phyloP scores from a whole-genome alignment of 257 asterid genomes.

The Coffea canephora region DNA sequence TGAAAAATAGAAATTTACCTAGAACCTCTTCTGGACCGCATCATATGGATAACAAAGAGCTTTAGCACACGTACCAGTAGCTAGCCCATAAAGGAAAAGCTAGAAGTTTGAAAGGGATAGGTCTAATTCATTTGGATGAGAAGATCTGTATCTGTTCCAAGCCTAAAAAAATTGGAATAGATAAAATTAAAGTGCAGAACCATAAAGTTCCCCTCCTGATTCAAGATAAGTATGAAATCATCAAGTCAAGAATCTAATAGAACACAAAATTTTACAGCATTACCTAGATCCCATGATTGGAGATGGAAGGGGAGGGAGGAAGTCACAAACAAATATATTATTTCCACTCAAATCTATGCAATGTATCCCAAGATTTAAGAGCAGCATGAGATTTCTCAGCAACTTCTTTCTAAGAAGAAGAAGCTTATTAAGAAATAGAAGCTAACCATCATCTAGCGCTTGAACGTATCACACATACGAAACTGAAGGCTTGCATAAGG shows the following conservation, averaged over 20 bases:
- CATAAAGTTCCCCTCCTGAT: neutral
- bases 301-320: neutral
- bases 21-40: slow-evolving; percentile 94
- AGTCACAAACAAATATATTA: neutral
- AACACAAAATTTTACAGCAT: neutral
- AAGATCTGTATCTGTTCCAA: slow-evolving; percentile 54
- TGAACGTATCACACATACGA: slow-evolving; percentile 90
- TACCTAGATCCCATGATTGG: neutral
- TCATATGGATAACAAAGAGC: slow-evolving; percentile 94
- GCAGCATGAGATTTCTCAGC: neutral
- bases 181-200: neutral
- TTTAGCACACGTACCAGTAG: slow-evolving; percentile 85
- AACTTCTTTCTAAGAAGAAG: neutral
- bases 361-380: neutral
- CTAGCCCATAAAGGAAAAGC: slow-evolving; percentile 79
- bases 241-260: neutral
- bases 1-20: slow-evolving; percentile 40
- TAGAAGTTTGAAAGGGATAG: slow-evolving; percentile 68
- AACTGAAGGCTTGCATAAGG: slow-evolving; percentile 95
- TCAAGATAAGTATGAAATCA: neutral
- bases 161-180: slow-evolving; percentile 38
- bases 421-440: neutral
- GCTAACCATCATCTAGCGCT: slow-evolving; percentile 80
- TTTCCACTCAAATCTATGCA: neutral
- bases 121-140: slow-evolving; percentile 28